phyloP scores from a whole-genome alignment of 768 basidiomycete genomes.

The Leccinum truebloodii region DNA sequence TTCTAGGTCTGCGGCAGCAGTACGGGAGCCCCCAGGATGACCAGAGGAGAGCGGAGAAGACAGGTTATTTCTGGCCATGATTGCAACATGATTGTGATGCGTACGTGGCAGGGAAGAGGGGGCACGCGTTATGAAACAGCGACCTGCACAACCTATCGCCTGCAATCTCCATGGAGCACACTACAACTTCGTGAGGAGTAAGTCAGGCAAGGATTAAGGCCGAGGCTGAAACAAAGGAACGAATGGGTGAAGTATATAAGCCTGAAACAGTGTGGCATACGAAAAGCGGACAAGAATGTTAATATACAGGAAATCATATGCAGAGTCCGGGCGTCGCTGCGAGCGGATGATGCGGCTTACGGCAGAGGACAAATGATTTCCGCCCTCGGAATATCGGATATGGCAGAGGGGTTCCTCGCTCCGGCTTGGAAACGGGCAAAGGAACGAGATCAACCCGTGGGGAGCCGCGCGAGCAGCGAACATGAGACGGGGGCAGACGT shows the following conservation, averaged over 20 bases:
- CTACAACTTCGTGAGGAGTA: background rate
- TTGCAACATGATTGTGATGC: slow-evolving; percentile 1
- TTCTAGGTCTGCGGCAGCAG: background rate
- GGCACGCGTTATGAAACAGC: background rate
- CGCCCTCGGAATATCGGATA: slow-evolving; percentile 11
- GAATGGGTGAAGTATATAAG: slow-evolving; percentile 2
- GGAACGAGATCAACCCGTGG: slow-evolving; percentile 25
- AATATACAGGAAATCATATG: slow-evolving; percentile 1
- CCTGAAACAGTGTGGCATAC: slow-evolving; percentile 2
- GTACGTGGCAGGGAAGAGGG: background rate
- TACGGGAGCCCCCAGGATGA: background rate
- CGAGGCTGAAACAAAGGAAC: slow-evolving; percentile 3
- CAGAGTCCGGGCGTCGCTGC: background rate
- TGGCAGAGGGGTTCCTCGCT: slow-evolving; percentile 11
- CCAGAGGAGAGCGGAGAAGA: background rate
- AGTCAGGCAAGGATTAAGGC: background rate
- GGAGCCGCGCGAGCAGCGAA: slow-evolving; percentile 13
- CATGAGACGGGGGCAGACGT: background rate
- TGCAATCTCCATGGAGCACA: slow-evolving; percentile 4
- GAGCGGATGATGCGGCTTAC: slow-evolving; percentile 6
- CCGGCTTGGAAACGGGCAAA: slow-evolving; percentile 17
- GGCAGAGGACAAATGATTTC: slow-evolving; percentile 8
- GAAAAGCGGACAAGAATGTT: slow-evolving; percentile 1
- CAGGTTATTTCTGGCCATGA: background rate
- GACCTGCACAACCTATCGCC: background rate